Percentiles rank a stretch among this genome's conserved stretches.
Conservation (phyloP, 768 basidiomycete genomes). For the Termitomyces sp. region DNA sequence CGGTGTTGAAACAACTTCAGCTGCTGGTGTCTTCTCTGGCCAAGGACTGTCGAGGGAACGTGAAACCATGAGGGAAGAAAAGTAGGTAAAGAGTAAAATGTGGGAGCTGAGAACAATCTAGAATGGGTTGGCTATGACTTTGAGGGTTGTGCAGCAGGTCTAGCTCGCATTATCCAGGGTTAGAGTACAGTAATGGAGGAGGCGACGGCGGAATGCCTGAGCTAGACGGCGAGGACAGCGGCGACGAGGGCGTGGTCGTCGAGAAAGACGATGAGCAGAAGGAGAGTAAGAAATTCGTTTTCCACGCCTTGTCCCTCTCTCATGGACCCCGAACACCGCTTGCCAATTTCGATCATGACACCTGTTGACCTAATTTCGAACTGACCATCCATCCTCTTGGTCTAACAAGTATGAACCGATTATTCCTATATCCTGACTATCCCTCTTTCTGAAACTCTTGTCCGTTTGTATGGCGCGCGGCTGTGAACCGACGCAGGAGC, state of each 20-base stretch:
- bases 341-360: slow-evolving; percentile 1
- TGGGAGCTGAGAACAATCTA: slow-evolving; percentile 19
- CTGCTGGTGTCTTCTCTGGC: slow-evolving; percentile 39
- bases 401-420: too few relatives aligned
- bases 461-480: not conserved
- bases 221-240: slow-evolving; percentile 16
- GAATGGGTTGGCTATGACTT: slow-evolving; percentile 18
- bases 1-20: slow-evolving; percentile 7
- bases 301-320: slow-evolving; percentile 18
- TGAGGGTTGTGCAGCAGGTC: slow-evolving; percentile 21
- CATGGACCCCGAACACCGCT: slow-evolving; percentile 19
- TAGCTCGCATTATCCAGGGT: slow-evolving; percentile 29
- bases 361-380: not conserved
- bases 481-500: not conserved
- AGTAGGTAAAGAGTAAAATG: slow-evolving; percentile 14
- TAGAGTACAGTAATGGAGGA: slow-evolving; percentile 7
- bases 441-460: not conserved
- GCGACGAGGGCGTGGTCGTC: slow-evolving; percentile 17
- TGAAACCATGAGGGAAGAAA: slow-evolving; percentile 29
- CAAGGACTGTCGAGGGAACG: slow-evolving; percentile 33
- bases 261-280: slow-evolving; percentile 19
- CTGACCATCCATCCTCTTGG: too few relatives aligned
- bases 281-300: slow-evolving; percentile 14
- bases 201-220: slow-evolving; percentile 6
- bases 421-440: too few relatives aligned